These are phyloP conservation scores for Colletotrichum graminicola DNA, from an alignment of 2,329 filamentous ascomycete genomes.

Conservation along the genomic window DNA sequence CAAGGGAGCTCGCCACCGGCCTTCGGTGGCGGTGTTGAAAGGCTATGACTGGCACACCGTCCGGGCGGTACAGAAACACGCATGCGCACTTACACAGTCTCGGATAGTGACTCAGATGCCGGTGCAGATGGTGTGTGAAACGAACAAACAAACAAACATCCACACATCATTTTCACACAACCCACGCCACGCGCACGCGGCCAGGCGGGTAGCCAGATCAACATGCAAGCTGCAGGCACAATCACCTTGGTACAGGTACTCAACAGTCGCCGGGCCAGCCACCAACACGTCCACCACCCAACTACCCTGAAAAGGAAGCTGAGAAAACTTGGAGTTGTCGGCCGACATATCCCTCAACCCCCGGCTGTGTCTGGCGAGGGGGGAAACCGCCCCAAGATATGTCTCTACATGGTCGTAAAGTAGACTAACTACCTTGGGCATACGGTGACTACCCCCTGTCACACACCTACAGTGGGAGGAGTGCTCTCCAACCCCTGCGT, in stretches of 20 bases:
- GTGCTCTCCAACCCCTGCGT: not conserved
- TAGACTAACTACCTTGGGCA: conserved; percentile 23
- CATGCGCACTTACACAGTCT: not conserved
- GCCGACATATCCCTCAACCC: conserved; percentile 28
- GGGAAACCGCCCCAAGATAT: conserved; percentile 9
- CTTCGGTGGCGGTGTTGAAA: conserved; percentile 15
- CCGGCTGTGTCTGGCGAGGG: conserved; percentile 8
- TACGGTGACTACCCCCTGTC: not conserved
- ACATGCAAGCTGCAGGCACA: conserved; percentile 13
- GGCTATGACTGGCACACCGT: conserved; percentile 13
- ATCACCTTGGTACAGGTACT: not conserved
- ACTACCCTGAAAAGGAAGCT: conserved; percentile 1
- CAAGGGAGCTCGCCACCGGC: not conserved
- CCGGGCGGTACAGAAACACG: not conserved
- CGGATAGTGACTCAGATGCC: no score
- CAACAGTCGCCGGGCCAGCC: conserved; percentile 3
- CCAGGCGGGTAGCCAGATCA: conserved; percentile 3
- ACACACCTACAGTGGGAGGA: not conserved
- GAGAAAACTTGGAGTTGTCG: conserved; percentile 12
- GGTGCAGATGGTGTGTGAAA: not conserved
- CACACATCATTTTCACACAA: not conserved
- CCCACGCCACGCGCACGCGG: not conserved
- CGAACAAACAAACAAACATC: not conserved
- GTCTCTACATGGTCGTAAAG: not conserved
- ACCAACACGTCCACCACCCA: not conserved